phyloP scores from a whole-genome alignment of 192 early-diverging fungal species.

The Umbelopsis sp. region DNA sequence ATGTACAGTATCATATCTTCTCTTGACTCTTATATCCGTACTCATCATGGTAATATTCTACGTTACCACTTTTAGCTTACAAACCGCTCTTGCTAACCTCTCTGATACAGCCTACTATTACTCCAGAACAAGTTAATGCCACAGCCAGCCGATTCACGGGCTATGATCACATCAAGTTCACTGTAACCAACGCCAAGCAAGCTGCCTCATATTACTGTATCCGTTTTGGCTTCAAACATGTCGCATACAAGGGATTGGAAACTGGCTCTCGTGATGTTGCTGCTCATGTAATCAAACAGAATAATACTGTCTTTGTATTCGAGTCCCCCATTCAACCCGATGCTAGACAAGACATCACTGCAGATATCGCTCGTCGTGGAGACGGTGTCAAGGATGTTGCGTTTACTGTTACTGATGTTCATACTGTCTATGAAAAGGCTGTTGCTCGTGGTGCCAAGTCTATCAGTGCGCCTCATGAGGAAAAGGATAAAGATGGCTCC shows the following conservation, averaged over 20 bases:
- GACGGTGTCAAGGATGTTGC: slow-evolving; percentile 97
- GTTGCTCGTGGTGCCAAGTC: slow-evolving; percentile 84
- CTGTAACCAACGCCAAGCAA: slow-evolving; percentile 93
- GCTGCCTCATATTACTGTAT: slow-evolving; percentile 94
- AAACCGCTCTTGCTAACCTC: background rate
- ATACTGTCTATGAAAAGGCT: slow-evolving; percentile 77
- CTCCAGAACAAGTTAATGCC: slow-evolving; percentile 6
- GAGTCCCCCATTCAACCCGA: slow-evolving; percentile 88
- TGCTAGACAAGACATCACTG: slow-evolving; percentile 64
- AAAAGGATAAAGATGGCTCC: slow-evolving; percentile 81
- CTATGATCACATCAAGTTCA: slow-evolving; percentile 84
- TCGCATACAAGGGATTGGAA: slow-evolving; percentile 96
- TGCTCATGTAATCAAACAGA: slow-evolving; percentile 86
- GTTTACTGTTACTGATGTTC: slow-evolving; percentile 85
- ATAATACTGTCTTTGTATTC: slow-evolving; percentile 85
- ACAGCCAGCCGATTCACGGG: slow-evolving; percentile 51
- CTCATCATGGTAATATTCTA: background rate
- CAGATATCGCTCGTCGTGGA: slow-evolving; percentile 78
- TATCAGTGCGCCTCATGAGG: slow-evolving; percentile 78
- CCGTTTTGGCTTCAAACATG: slow-evolving; percentile 89
- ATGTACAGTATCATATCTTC: background rate
- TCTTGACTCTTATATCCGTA: background rate
- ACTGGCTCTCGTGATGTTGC: slow-evolving; percentile 87
- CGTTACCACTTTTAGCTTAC: background rate
- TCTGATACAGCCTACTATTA: background rate